Conservation (phyloP, 306 rosid species). For the Trifolium repens region DNA sequence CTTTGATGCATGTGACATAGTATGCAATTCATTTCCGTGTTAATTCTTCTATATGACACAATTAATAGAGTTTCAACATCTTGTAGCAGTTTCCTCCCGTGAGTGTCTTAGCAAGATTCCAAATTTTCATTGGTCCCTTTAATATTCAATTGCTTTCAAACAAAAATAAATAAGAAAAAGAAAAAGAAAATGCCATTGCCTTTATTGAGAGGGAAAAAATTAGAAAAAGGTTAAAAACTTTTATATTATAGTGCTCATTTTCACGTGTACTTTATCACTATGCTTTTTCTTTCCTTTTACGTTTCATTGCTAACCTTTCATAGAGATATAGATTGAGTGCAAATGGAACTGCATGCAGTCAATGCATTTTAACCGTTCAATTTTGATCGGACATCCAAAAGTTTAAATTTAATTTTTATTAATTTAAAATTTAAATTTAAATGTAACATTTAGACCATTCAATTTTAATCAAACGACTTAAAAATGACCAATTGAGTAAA, state of each 20-base stretch:
- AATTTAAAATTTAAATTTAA: no score
- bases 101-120: conserved; percentile 52
- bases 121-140: conserved; percentile 42
- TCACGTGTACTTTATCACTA: conserved; percentile 47
- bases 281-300: conserved; percentile 41
- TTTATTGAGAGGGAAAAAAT: conserved; percentile 40
- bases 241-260: conserved; percentile 23
- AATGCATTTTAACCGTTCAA: no score
- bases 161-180: conserved; percentile 32
- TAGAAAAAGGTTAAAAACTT: conserved; percentile 22
- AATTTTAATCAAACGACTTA: no score
- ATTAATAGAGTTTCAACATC: conserved; percentile 29
- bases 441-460: no score
- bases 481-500: no score
- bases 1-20: background rate
- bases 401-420: no score
- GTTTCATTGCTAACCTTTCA: conserved; percentile 31
- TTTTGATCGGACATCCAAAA: no score
- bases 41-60: conserved; percentile 10
- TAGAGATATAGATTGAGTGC: no score
- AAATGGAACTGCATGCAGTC: no score
- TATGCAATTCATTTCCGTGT: background rate
- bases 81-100: conserved; percentile 65
- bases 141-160: conserved; percentile 39
- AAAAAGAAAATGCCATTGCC: conserved; percentile 32